Percentiles rank a stretch among this genome's conserved stretches.
phyloP scores from a whole-genome alignment of 1,139 yeast genomes.

The Yamadazyma conglobata region DNA sequence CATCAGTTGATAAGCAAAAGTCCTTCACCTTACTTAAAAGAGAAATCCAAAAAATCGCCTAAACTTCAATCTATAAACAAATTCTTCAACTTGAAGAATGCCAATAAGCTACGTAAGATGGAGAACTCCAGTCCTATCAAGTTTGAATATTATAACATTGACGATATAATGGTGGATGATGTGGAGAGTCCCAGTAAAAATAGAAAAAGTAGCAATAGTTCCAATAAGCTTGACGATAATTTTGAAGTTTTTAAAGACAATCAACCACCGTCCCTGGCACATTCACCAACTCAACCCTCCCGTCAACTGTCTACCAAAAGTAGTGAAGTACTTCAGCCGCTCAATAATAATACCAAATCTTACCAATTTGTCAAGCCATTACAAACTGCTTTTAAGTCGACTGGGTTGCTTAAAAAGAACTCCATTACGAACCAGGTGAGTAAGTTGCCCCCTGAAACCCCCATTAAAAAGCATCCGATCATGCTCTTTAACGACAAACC shows the following conservation, averaged over 20 bases:
- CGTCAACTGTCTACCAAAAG: too few species aligned
- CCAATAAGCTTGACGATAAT: constrained; percentile 7
- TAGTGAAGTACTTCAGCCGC: too few species aligned
- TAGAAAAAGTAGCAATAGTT: constrained; percentile 26
- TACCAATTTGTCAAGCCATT: constrained; percentile 77
- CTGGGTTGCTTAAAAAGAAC: constrained; percentile 73
- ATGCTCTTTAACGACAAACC: constrained; percentile 25
- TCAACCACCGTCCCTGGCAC: background rate
- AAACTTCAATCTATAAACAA: constrained; percentile 8
- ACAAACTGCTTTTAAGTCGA: constrained; percentile 77
- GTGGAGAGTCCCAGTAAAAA: constrained; percentile 29
- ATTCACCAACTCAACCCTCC: background rate
- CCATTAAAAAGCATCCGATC: constrained; percentile 63
- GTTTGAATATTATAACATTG: constrained; percentile 29
- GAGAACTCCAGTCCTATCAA: constrained; percentile 15
- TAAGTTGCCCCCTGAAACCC: constrained; percentile 70
- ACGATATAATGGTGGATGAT: constrained; percentile 26
- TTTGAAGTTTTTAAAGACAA: constrained; percentile 4
- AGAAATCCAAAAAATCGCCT: constrained; percentile 6
- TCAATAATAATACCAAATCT: constrained; percentile 38
- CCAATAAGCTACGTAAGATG: constrained; percentile 19
- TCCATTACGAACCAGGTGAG: constrained; percentile 27
- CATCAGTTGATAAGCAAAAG: constrained; percentile 46
- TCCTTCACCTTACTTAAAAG: constrained; percentile 33
- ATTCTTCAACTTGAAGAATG: constrained; percentile 17